Evolutionary conservation across 805 yeast genomes (phyloP), one percentile per base, ranked within the genome.

Genomic region (Suhomyces prunicola): DNA sequence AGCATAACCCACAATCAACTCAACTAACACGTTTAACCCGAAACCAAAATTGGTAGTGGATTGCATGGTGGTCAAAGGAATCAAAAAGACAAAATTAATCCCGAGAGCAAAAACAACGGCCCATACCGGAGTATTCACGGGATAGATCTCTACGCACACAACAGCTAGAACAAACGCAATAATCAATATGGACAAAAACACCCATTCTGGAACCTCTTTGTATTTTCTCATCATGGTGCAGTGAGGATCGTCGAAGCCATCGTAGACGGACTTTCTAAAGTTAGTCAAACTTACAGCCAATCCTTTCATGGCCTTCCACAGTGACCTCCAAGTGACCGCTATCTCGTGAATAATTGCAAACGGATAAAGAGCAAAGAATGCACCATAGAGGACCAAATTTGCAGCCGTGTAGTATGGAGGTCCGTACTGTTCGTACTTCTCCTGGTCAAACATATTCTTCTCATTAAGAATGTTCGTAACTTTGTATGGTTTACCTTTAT

Each of bases 91-190:
- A 42, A 77, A 66, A 56, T 81, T 82, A 42, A 83, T 69, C 19
- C 73, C 84, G 36, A 82, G 59, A 4, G 81, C 75, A 55, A 83
- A 75, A 68, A 83, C 77, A 42, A 83, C 69, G 31, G 81, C 78
- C 87, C 87, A 83, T 17, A 82, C 81, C 19, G 87, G 86, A 5
- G 86, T 80, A 48, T 81, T 69, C 3, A 68, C 71, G 4, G 76
- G 76, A 44, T 65, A 72, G 10, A 69, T 48, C 47, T 60, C 46
- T 10, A 68, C 71, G 50, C 73, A 69, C 2, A 64, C 41, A 13
- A 71, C 63, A 3, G 72, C 74, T 44, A 63, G 58, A 3, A 54
- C 33, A 10, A 59, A 55, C 15, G 65, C 55, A 15, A 58, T 42
- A 8, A 61, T 22, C 58, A 70, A 64, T 6, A 70, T 57, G 3